phyloP scores from a whole-genome alignment of 306 rosid genomes.

The Cucumis melo region DNA sequence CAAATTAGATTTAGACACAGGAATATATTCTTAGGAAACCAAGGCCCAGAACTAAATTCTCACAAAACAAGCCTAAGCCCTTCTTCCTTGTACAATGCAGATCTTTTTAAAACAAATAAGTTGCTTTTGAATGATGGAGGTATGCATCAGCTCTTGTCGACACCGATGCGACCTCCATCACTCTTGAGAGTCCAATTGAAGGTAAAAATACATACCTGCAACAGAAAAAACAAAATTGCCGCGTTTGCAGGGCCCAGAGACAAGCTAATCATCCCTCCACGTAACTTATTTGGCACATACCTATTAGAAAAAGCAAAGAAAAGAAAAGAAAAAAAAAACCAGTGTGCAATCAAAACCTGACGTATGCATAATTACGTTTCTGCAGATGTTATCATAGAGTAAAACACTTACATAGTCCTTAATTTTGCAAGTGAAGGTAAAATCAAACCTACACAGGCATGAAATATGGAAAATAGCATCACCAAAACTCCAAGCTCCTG shows the following conservation, averaged over 20 bases:
- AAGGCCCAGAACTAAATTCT: not conserved
- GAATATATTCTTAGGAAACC: not conserved
- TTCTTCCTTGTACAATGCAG: not conserved
- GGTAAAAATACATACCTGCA: slow-evolving; percentile 44
- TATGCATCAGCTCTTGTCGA: not conserved
- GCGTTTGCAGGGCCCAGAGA: slow-evolving; percentile 80
- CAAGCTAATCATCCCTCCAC: slow-evolving; percentile 93
- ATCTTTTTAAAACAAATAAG: not conserved
- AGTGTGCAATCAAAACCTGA: not conserved
- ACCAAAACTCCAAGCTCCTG: slow-evolving; percentile 81
- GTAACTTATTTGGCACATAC: slow-evolving; percentile 86
- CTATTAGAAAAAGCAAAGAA: slow-evolving; percentile 20
- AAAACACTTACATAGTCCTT: slow-evolving; percentile 65
- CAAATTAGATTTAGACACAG: not conserved
- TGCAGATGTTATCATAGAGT: not conserved
- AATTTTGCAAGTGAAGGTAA: slow-evolving; percentile 85
- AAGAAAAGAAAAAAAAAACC: not conserved
- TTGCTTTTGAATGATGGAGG: not conserved
- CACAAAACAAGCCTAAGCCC: not conserved
- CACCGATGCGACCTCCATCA: not conserved
- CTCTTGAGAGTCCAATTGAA: not conserved
- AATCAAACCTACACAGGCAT: slow-evolving; percentile 57
- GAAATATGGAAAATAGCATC: slow-evolving; percentile 62
- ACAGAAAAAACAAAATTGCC: slow-evolving; percentile 52
- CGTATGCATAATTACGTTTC: not conserved